Percentiles rank a stretch among this genome's conserved stretches.
Evolutionary conservation across 1,284 basidiomycete species (phyloP).

Genomic region (Fomes fomentarius): DNA sequence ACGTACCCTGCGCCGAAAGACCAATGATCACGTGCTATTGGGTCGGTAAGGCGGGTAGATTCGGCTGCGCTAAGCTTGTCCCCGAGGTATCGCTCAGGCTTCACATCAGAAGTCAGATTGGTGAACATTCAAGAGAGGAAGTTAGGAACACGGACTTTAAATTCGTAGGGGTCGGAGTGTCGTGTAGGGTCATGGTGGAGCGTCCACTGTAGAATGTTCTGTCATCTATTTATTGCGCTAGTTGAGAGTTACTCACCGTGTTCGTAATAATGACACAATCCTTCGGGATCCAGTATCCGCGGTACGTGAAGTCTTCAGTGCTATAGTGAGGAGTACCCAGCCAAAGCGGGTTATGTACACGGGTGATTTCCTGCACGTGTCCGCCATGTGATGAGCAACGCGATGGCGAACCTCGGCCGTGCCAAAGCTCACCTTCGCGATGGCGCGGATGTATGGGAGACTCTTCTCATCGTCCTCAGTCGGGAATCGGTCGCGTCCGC

Average conservation of each 20-base stretch:
- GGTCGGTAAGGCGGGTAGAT: conserved; percentile 23
- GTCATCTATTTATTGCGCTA: neutral
- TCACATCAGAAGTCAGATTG: neutral
- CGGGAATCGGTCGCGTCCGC: conserved; percentile 19
- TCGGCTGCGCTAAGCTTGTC: conserved; percentile 19
- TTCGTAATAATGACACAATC: conserved; percentile 26
- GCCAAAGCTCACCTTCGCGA: conserved; percentile 12
- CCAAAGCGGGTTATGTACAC: conserved; percentile 46
- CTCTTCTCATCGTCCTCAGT: conserved; percentile 12
- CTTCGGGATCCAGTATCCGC: conserved; percentile 26
- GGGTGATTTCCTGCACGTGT: conserved; percentile 16
- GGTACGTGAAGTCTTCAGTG: conserved; percentile 24
- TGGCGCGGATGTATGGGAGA: conserved; percentile 15
- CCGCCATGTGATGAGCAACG: no score
- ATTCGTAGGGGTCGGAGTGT: conserved; percentile 18
- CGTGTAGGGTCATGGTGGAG: conserved; percentile 23
- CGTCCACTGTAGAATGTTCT: conserved; percentile 1
- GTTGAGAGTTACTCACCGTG: neutral
- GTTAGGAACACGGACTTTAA: conserved; percentile 9
- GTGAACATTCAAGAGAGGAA: no score
- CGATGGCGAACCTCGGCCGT: no score
- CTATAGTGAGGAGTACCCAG: conserved; percentile 25
- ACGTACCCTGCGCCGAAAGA: conserved; percentile 18
- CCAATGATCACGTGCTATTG: conserved; percentile 28
- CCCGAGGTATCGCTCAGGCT: conserved; percentile 26